phyloP scores from a whole-genome alignment of 306 rosid species.

The Begonia loranthoides region DNA sequence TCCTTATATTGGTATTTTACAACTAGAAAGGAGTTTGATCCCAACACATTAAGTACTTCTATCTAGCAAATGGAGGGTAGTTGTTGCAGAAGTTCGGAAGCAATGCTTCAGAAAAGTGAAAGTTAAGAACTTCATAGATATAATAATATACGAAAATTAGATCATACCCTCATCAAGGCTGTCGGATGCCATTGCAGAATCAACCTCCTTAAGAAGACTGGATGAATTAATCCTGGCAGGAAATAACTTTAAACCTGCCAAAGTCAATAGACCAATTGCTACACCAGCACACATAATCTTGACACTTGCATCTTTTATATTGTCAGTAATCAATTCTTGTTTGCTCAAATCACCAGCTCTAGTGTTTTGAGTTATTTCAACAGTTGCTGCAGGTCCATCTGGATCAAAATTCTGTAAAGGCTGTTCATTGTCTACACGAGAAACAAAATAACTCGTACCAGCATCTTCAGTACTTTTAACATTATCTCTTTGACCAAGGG shows the following conservation, averaged over 20 bases:
- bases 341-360: slow-evolving; percentile 20
- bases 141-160: not conserved
- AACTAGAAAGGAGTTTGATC: no score
- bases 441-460: slow-evolving; percentile 27
- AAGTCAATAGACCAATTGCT: slow-evolving; percentile 66
- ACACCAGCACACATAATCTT: slow-evolving; percentile 84
- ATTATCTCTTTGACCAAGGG: slow-evolving; percentile 36
- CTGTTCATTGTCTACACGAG: slow-evolving; percentile 26
- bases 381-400: slow-evolving; percentile 25
- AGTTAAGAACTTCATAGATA: not conserved
- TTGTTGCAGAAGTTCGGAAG: not conserved
- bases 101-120: not conserved
- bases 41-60: no score
- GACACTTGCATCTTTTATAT: slow-evolving; percentile 63
- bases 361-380: slow-evolving; percentile 32
- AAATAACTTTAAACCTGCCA: slow-evolving; percentile 54
- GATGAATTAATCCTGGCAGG: slow-evolving; percentile 40
- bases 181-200: slow-evolving; percentile 36
- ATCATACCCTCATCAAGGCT: slow-evolving; percentile 41
- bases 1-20: no score
- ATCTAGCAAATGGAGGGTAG: no score
- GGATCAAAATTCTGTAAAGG: slow-evolving; percentile 23
- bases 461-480: slow-evolving; percentile 26
- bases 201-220: slow-evolving; percentile 20
- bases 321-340: slow-evolving; percentile 38